Conservation (phyloP, 2,329 filamentous ascomycete genomes). For the Apiospora marii region DNA sequence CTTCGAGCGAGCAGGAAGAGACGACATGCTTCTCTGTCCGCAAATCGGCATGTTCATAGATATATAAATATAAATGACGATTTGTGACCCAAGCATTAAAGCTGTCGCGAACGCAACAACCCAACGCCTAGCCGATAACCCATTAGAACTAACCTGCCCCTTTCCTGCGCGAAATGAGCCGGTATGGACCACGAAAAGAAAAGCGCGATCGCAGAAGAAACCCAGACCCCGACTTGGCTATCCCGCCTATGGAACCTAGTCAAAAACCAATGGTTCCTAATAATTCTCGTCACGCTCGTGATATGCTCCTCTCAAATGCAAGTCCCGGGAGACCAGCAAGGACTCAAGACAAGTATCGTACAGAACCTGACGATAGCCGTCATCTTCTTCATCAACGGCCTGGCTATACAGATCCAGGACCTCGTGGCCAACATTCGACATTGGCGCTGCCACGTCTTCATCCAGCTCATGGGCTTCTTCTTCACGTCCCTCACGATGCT, state of each 20-base stretch:
- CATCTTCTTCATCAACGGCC: conserved; percentile 22
- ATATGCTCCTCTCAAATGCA: not conserved
- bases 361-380: conserved; percentile 1
- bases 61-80: not conserved
- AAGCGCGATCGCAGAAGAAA: not conserved
- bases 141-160: not conserved
- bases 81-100: not conserved
- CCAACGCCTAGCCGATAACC: not conserved
- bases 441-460: conserved; percentile 12
- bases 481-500: conserved; percentile 10
- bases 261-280: conserved; percentile 9
- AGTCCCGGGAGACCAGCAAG: not conserved
- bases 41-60: not conserved
- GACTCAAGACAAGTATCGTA: not conserved
- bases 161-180: not conserved
- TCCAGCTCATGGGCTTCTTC: not conserved
- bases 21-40: not conserved
- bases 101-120: not conserved
- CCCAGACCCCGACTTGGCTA: not conserved
- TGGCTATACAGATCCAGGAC: not conserved
- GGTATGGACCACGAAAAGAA: not conserved
- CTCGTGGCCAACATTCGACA: not conserved
- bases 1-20: not conserved
- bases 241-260: not conserved
- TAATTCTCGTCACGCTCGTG: not conserved